Evolutionary conservation across 2,329 filamentous ascomycete species (phyloP).

Genomic region (Akanthomyces lecanii): DNA sequence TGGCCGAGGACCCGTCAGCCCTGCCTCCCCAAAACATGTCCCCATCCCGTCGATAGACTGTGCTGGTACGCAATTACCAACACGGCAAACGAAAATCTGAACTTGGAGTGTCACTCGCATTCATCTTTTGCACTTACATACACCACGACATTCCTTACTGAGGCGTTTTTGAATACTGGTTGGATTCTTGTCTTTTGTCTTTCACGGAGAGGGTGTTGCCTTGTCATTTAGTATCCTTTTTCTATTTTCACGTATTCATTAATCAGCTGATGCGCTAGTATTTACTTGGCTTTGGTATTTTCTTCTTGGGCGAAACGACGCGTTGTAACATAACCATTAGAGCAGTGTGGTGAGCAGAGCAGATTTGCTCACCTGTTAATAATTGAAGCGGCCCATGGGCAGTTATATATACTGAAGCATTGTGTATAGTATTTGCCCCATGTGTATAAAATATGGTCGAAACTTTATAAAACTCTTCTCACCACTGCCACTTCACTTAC

Average conservation of each 20-base stretch:
- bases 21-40: conserved; percentile 44
- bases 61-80: conserved; percentile 18
- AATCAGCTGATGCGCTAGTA: not conserved
- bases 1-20: conserved; percentile 65
- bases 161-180: conserved; percentile 13
- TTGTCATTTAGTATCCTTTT: not conserved
- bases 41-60: conserved; percentile 23
- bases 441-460: not conserved
- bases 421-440: no score
- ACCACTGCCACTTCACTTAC: not conserved
- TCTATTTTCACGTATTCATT: not conserved
- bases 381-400: conserved; percentile 7
- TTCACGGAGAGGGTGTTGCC: not conserved
- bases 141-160: conserved; percentile 6
- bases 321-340: conserved; percentile 5
- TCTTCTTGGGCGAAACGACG: not conserved
- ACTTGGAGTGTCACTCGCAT: not conserved
- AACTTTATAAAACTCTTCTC: no score
- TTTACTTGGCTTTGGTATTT: not conserved
- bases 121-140: not conserved
- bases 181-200: not conserved
- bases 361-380: not conserved
- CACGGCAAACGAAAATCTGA: not conserved
- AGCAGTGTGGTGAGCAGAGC: not conserved
- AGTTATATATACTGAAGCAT: not conserved